Base-by-base conservation (phyloP, 192 early-diverging fungal genomes). In the Glomus cerebriforme region DNA sequence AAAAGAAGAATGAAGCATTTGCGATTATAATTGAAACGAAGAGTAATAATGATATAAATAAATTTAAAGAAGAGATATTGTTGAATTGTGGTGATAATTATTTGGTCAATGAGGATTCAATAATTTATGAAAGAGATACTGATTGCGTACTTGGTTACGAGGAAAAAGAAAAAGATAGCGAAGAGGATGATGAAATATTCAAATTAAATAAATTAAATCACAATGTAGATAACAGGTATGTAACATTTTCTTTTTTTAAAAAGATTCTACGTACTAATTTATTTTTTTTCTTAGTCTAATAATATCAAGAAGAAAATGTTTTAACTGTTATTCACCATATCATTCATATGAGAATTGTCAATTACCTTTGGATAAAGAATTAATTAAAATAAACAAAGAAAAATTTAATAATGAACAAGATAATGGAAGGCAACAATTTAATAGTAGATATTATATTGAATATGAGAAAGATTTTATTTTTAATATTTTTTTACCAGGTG, bases 371-470 rank as follows among this genome's bases (percentile, higher is more conserved):
- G 17, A 47, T 32, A 7, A 29, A 22, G 10, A 47, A 49, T 13
- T 19, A 58, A 73, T 73, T 24, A 58, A 73, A 58, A 26, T 31
- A 59, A 73, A 73, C 13, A 13, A 24, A 47, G 54, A 47, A 73
- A 59, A 59, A 7, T 73, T 58, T 58, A 45, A 73, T 69, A 39
- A 35, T 34, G 27, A 66, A 10, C 19, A 66, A 27, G 32, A 66
- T 73, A 15, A 22, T 73, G 47, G 26, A 8, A 1, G 15, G 26
- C 39, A 73, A 29, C 24, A 29, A 27, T 24, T 26, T 70, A 35
- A 70, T 43, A 37, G 68, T 49, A 27, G 72, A 73, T 73, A 58
- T 59, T 59, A 29, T 73, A 26, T 54, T 29, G 72, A 73, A 73
- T 26, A 34, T 22, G 27, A 73, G 32, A 47, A 59, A 35, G 45